Evolutionary conservation across 192 early-diverging fungal species (phyloP), one percentile per base, ranked within the genome.

Genomic region (Backusella tuberculispora): DNA sequence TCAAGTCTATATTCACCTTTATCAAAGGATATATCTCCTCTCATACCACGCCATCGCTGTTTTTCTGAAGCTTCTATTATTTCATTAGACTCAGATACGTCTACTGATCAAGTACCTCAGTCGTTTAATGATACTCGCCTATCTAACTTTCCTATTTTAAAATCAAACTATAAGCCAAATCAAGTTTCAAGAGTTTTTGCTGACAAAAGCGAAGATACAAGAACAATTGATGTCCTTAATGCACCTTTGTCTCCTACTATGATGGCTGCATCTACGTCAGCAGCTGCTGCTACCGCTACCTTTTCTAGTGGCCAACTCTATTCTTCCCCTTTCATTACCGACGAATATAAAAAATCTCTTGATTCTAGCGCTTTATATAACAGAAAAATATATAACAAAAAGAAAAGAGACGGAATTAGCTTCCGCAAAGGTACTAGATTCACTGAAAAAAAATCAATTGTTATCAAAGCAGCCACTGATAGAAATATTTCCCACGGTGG

Each of bases 231-330:
- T 17, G 0, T 7, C 0, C 38, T 0, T 44, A 17, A 37, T 34
- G 4, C 26, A 4, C 8, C 37, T 19, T 41, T n/a, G 1, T 41
- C 71, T 6, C 37, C 47, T 19, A 63, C 74, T 10, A 53, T 70
- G 43, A 53, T 68, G 40, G 50, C 68, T n/a, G 68, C 67, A 8
- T 69, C 38, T 26, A 67, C 65, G 24, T 19, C 63, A 48, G 73
- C 74, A 14, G 24, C 21, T n/a, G 21, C 71, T 66, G n/a, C 50
- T 63, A 72, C 53, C 12, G 29, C 63, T 34, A 34, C 70, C 43
- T 26, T 37, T 42, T 34, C 47, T 10, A 8, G 19, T 26, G 13
- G 37, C 41, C 13, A 14, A 24, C 5, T 17, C 14, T 45, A 63
- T 64, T 3, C 68, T 47, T 34, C 15, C 10, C 24, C 43, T 5